These are phyloP conservation scores for Aquilaria sinensis DNA, from an alignment of 345 rosid genomes.

Conservation along the genomic window DNA sequence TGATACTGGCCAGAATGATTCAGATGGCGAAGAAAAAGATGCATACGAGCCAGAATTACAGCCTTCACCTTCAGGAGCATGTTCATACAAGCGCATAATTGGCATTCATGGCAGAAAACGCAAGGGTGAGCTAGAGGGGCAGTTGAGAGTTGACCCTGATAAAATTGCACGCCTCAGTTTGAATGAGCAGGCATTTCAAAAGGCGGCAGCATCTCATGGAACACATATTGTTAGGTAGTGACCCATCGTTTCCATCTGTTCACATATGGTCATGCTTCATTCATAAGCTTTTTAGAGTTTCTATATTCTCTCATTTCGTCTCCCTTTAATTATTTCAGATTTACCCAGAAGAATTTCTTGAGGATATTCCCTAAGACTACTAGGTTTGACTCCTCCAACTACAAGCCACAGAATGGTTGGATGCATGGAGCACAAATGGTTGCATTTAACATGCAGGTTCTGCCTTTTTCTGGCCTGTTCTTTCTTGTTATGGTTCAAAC, in stretches of 20 bases:
- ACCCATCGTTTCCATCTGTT: background rate
- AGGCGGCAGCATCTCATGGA: slow-evolving; percentile 45
- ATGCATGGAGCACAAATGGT: slow-evolving; percentile 90
- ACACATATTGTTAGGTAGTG: slow-evolving; percentile 51
- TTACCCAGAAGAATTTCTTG: slow-evolving; percentile 62
- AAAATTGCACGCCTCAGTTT: slow-evolving; percentile 57
- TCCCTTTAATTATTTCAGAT: slow-evolving; percentile 24
- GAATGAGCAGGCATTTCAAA: slow-evolving; percentile 58
- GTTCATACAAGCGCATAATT: slow-evolving; percentile 44
- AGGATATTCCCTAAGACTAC: slow-evolving; percentile 71
- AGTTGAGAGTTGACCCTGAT: slow-evolving; percentile 37
- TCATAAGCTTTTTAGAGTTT: no score
- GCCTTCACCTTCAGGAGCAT: slow-evolving; percentile 20
- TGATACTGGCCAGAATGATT: slow-evolving; percentile 27
- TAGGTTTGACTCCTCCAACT: slow-evolving; percentile 64
- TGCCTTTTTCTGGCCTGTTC: background rate
- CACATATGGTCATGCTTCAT: background rate
- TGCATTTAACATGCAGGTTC: slow-evolving; percentile 88
- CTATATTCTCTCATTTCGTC: no score
- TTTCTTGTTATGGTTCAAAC: background rate
- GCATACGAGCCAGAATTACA: slow-evolving; percentile 20
- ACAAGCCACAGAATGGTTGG: slow-evolving; percentile 68
- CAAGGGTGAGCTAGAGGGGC: slow-evolving; percentile 40
- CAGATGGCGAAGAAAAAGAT: slow-evolving; percentile 25
- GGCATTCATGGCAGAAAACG: slow-evolving; percentile 56